Percentiles rank a stretch among this genome's conserved stretches.
Evolutionary conservation across 2,329 filamentous ascomycete genomes (phyloP).

Genomic region (Fusarium virguliforme): DNA sequence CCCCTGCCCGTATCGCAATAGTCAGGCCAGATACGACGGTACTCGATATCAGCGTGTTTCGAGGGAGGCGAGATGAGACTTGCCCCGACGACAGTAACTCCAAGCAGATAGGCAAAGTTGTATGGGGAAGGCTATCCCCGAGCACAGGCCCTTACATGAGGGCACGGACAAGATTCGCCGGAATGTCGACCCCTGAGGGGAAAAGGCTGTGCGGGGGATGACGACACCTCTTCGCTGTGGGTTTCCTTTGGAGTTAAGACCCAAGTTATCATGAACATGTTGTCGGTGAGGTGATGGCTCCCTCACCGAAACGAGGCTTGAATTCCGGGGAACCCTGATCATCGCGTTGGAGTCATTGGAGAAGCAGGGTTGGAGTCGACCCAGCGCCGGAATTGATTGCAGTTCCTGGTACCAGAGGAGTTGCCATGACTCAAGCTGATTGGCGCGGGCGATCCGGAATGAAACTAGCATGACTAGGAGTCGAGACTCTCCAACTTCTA

Average conservation of each 20-base stretch:
- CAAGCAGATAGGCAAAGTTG: slow-evolving; percentile 5
- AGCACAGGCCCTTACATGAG: slow-evolving; percentile 13
- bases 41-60: not conserved
- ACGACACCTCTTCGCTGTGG: not conserved
- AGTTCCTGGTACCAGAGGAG: not conserved
- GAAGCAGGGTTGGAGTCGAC: slow-evolving; percentile 2
- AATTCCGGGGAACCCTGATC: slow-evolving; percentile 5
- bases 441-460: slow-evolving; percentile 3
- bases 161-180: not conserved
- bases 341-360: not conserved
- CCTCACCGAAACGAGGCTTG: slow-evolving; percentile 9
- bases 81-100: not conserved
- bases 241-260: not conserved
- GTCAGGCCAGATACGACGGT: not conserved
- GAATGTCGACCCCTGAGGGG: slow-evolving; percentile 3
- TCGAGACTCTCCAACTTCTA: not conserved
- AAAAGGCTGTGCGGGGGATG: not conserved
- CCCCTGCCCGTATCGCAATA: not conserved
- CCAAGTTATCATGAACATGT: not conserved
- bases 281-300: not conserved
- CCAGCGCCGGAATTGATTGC: slow-evolving; percentile 1
- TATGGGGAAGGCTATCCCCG: slow-evolving; percentile 11
- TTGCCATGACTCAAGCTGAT: slow-evolving; percentile 2
- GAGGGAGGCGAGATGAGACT: slow-evolving; percentile 6
- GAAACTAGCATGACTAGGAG: not conserved